Evolutionary conservation across 2,329 filamentous ascomycete genomes (phyloP).

Genomic region (Paracorniculantispora psalliotae): DNA sequence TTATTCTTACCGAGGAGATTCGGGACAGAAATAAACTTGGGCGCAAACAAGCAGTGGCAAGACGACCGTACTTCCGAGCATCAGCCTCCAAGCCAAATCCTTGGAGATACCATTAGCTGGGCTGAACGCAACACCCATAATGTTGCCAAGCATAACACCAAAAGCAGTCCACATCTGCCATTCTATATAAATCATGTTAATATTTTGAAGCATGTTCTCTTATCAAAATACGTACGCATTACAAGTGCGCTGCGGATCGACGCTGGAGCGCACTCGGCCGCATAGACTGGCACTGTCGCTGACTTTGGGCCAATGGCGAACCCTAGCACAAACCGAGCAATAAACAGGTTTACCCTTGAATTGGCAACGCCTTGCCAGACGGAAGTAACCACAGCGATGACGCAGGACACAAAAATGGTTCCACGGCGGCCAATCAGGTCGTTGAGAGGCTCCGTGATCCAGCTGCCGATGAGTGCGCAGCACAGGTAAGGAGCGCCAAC

Average conservation of each 20-base stretch:
- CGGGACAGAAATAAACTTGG: constrained; percentile 50
- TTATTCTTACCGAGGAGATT: constrained; percentile 40
- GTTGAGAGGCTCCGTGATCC: background rate
- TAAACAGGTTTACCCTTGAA: constrained; percentile 21
- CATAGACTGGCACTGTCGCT: constrained; percentile 31
- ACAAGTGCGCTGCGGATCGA: constrained; percentile 34
- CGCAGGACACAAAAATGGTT: constrained; percentile 20
- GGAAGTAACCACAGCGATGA: constrained; percentile 34
- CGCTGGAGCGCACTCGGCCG: constrained; percentile 33
- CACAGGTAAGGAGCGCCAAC: background rate
- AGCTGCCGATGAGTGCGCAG: background rate
- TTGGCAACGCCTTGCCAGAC: constrained; percentile 24
- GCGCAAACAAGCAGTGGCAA: constrained; percentile 47
- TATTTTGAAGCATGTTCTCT: no score
- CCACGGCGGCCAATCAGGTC: background rate
- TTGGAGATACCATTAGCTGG: constrained; percentile 12
- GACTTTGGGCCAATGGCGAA: constrained; percentile 35
- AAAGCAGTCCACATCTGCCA: constrained; percentile 34
- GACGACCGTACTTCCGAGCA: constrained; percentile 48
- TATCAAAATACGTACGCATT: constrained; percentile 26
- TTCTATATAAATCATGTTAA: background rate
- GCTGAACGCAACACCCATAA: constrained; percentile 30
- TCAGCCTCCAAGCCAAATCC: constrained; percentile 25
- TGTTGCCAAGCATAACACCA: constrained; percentile 36
- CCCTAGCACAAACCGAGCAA: constrained; percentile 31